A percentile compares a stretch with the other conserved stretches of the same genome.
Conservation (phyloP, 208 protist genomes). For the Angomonas ambiguus region DNA sequence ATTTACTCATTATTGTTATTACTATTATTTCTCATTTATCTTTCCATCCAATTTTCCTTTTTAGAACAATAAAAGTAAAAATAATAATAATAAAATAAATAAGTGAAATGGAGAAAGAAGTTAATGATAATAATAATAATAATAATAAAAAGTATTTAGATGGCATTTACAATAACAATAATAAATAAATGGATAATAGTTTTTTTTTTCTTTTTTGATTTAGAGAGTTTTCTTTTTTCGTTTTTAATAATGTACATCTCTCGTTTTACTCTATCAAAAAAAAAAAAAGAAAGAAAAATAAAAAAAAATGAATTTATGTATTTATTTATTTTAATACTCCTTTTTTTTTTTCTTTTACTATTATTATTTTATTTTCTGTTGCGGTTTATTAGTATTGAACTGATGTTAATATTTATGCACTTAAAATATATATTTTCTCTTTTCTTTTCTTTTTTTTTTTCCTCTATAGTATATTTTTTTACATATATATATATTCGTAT, state of each 20-base stretch:
- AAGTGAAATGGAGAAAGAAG: no score
- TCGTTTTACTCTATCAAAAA: not conserved
- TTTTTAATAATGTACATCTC: not conserved
- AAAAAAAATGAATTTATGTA: not conserved
- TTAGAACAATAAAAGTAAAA: not conserved
- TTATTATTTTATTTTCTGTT: no score
- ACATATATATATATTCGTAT: conserved; percentile 16
- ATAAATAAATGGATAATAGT: not conserved
- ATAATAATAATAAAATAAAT: no score
- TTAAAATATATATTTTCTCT: not conserved
- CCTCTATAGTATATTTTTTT: conserved; percentile 5
- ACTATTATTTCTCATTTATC: no score
- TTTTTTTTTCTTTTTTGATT: not conserved
- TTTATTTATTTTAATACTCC: not conserved
- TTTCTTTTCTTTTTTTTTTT: not conserved
- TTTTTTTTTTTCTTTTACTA: conserved; percentile 9
- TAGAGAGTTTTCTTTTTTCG: not conserved
- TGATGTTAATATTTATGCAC: no score
- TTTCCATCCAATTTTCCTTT: no score
- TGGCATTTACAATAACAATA: not conserved
- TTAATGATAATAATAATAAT: not conserved
- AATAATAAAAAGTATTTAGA: not conserved
- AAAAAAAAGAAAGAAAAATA: no score
- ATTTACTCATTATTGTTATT: no score
- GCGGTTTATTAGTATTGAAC: no score